Evolutionary conservation across 148 eudicot species (phyloP), one percentile per base, ranked within the genome.

Genomic region (Diospyros kaki): DNA sequence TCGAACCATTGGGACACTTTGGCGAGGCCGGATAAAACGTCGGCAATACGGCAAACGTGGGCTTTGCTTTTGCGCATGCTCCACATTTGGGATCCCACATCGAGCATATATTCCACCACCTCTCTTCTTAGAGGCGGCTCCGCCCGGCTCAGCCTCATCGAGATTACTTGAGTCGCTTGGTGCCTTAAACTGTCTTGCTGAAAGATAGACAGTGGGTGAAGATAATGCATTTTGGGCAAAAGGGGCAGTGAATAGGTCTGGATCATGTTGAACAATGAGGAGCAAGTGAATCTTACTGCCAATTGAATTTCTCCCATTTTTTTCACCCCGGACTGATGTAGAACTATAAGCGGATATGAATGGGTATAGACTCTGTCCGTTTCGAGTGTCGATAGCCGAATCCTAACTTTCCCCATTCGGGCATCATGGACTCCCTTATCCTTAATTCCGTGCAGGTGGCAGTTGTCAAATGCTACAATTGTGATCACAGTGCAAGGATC

Each of bases 41-140:
- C 61, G 2, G 61, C 39, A 3, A 74, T 64, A 13, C 76, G 42
- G 13, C 59, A 38, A 2, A 64, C 52, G 17, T 74, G 51, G 3
- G 76, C 69, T 74, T 41, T 74, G 45, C 76, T 74, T 45, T 53
- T 74, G 6, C 76, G 46, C 48, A 74, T 62, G 55, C 76, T 74
- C 76, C 76, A 74, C 76, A 63, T 74, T 42, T 74, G 69, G 0
- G 76, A 74, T 9, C 76, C 76, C 28, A 64, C 76, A 53, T 74
- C 76, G 3, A 74, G 76, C 76, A 74, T 61, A n/a, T 74, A 74
- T 61, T 74, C 76, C 3, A 74, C 76, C n/a, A 74, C 76, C 61
- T 74, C 76, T 74, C 53, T 74, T 41, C 69, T 74, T 61, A 74
- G 60, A 5, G 69, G 76, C 3, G 76, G 76, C 69, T 74, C 76